A percentile compares a stretch with the other conserved stretches of the same genome.
Conservation (phyloP, 768 basidiomycete genomes). For the Suillus discolor region DNA sequence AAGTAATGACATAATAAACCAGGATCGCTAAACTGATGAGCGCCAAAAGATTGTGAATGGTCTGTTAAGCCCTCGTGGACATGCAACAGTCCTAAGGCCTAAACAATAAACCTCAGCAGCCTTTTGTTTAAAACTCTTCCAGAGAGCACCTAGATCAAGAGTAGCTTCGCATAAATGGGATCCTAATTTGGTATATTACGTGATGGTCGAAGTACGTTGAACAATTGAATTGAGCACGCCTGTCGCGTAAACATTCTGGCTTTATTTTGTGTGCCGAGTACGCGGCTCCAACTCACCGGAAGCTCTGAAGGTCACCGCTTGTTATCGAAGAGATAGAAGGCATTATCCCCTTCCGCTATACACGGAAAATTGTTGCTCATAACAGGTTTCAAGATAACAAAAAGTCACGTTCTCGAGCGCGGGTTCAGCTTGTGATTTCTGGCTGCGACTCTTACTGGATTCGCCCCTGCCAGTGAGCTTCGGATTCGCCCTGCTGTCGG, state of each 20-base stretch:
- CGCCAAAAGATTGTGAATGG: too few relatives aligned
- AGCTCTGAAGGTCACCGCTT: neutral
- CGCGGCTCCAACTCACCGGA: neutral
- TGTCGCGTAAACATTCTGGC: constrained; percentile 1
- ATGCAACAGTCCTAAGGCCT: too few relatives aligned
- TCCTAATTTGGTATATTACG: too few relatives aligned
- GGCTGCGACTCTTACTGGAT: neutral
- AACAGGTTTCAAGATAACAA: neutral
- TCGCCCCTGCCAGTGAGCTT: neutral
- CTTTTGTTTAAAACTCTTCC: too few relatives aligned
- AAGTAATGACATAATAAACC: too few relatives aligned
- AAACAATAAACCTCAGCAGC: too few relatives aligned
- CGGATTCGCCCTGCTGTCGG: constrained; percentile 1
- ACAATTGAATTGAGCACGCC: too few relatives aligned
- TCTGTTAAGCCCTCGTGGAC: too few relatives aligned
- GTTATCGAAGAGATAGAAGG: neutral
- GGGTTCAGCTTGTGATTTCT: neutral
- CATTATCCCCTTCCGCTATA: neutral
- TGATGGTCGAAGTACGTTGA: too few relatives aligned
- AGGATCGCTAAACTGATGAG: too few relatives aligned
- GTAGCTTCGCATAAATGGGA: too few relatives aligned
- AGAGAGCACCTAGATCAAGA: too few relatives aligned
- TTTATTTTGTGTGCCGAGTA: neutral
- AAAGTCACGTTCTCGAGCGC: neutral
- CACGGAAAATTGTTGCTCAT: neutral